phyloP scores from a whole-genome alignment of 179 eudicot genomes.

The Actinidia chinensis region DNA sequence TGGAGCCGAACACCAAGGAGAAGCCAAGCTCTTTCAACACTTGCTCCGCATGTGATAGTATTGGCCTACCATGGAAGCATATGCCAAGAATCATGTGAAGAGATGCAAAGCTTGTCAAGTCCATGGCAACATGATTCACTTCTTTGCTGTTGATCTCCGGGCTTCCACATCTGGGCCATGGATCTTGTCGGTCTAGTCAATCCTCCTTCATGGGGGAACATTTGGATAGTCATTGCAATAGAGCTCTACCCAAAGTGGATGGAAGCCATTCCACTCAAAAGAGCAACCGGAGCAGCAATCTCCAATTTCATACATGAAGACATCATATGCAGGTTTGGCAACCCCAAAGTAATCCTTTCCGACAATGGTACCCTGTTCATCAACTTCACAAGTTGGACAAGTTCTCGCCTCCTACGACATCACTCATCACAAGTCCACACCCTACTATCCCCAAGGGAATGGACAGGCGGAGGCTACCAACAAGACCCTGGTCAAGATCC shows the following conservation, averaged over 20 bases:
- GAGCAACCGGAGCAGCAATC: not conserved
- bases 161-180: not conserved
- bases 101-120: not conserved
- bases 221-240: not conserved
- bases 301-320: not conserved
- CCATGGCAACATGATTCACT: not conserved
- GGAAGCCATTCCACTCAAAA: not conserved
- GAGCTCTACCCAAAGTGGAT: not conserved
- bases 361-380: not conserved
- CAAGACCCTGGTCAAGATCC: not conserved
- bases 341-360: not conserved
- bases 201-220: not conserved
- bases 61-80: not conserved
- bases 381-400: not conserved
- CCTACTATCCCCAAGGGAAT: not conserved
- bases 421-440: not conserved
- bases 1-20: not conserved
- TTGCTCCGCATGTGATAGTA: not conserved
- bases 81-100: too few relatives aligned
- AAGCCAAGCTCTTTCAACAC: not conserved
- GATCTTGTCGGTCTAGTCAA: not conserved
- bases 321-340: not conserved
- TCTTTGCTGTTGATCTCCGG: too few relatives aligned
- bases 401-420: not conserved
- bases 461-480: not conserved